Evolutionary conservation across 2,329 filamentous ascomycete species (phyloP), one percentile per base, ranked within the genome.

Genomic region (Seiridium unicorne): DNA sequence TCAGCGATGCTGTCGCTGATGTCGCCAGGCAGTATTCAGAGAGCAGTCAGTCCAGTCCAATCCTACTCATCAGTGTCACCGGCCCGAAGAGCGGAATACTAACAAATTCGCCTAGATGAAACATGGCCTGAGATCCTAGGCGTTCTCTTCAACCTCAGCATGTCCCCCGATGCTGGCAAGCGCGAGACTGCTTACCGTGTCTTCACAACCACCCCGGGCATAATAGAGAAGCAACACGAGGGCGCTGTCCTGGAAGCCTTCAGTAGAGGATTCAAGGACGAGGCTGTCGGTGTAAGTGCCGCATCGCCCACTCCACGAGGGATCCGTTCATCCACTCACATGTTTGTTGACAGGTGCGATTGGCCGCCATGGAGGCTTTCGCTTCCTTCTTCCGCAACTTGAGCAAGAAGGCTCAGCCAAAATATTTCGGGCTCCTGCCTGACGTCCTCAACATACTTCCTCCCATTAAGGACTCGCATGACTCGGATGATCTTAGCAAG

Each of bases 1-100:
- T 98, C 72, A 95, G 93, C 68, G 95, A 99, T 77, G 93, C 94
- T n/a, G 91, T 98, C 63, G 95, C 95, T 32, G 95, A 99, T 77
- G 84, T 99, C 62, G 95, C 94, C 49, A 88, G 95, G 70, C 93
- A 99, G 79, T 97, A 97, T 77, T 90, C 91, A 49, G 95, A 98
- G 69, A 92, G 90, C 70, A 89, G 92, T 96, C 83, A 74, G 88
- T 70, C 7, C 2, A 13, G 7, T 46, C 57, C 44, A 44, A 13
- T 35, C 18, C 10, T 34, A 11, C 47, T 32, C 47, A 32, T 49
- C 9, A 5, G 9, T 49, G n/a, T 31, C 47, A 3, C 31, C 10
- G 32, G 18, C 34, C 36, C 34, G 18, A 11, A 35, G 42, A 35
- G 11, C 32, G 11, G 6, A 26, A 32, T 38, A 26, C 10, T 31